Conservation (phyloP, 1,284 basidiomycete genomes). For the Naganishia albida region DNA sequence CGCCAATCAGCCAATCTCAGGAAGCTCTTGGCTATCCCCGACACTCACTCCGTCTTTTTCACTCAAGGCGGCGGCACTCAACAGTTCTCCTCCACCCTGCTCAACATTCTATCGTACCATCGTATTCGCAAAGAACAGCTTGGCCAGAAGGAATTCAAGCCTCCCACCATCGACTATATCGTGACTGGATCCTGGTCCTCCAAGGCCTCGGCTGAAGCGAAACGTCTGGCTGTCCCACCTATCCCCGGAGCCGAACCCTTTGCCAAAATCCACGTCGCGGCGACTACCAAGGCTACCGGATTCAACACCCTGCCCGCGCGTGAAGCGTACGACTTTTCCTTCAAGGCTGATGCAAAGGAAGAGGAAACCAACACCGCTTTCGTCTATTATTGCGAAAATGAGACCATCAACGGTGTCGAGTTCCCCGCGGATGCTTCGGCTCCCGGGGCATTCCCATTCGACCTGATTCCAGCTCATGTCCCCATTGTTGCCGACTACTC, state of each 20-base stretch:
- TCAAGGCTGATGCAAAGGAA: conserved; percentile 50
- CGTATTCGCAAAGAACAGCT: conserved; percentile 55
- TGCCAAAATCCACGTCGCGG: conserved; percentile 66
- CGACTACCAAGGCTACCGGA: conserved; percentile 66
- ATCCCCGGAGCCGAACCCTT: conserved; percentile 49
- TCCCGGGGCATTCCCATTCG: conserved; percentile 89
- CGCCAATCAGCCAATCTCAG: conserved; percentile 62
- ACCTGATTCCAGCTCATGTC: conserved; percentile 65
- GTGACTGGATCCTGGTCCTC: conserved; percentile 89
- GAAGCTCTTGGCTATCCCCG: conserved; percentile 73
- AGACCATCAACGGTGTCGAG: conserved; percentile 96
- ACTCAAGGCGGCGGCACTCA: conserved; percentile 86
- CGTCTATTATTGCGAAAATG: conserved; percentile 99
- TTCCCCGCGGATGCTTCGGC: conserved; percentile 73
- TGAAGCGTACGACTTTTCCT: conserved; percentile 73
- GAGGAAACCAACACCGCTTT: conserved; percentile 64
- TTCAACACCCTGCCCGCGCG: conserved; percentile 80
- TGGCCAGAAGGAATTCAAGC: conserved; percentile 40
- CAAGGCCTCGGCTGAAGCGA: conserved; percentile 79
- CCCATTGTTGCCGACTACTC: conserved; percentile 95
- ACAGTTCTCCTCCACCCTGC: conserved; percentile 84
- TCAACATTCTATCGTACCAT: conserved; percentile 69
- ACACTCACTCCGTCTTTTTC: conserved; percentile 83
- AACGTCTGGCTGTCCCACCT: conserved; percentile 60
- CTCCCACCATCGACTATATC: conserved; percentile 72